Conservation (phyloP, 1,139 yeast species). For the Keqinozyma sinolaborantium region DNA sequence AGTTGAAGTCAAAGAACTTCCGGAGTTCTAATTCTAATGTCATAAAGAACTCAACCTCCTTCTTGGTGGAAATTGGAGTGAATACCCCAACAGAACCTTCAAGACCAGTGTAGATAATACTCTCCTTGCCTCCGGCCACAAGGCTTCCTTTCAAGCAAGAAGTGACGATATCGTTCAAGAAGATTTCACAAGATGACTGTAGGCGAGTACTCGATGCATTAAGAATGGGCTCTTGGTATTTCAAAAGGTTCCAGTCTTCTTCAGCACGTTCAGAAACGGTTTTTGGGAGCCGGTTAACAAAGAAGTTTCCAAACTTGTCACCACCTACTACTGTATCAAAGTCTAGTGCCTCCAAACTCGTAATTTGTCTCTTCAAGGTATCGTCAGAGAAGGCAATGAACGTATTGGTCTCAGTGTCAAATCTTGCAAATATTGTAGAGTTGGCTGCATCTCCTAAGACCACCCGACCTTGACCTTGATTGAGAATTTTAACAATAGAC, state of each 20-base stretch:
- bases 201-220: constrained; percentile 58
- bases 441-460: constrained; percentile 62
- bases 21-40: constrained; percentile 53
- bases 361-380: constrained; percentile 60
- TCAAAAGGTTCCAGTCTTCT: constrained; percentile 45
- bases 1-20: constrained; percentile 22
- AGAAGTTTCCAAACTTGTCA: constrained; percentile 85
- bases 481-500: constrained; percentile 48
- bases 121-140: constrained; percentile 62
- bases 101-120: constrained; percentile 68
- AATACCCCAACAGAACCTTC: constrained; percentile 80
- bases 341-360: constrained; percentile 61
- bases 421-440: constrained; percentile 59
- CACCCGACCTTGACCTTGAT: constrained; percentile 54
- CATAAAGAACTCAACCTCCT: constrained; percentile 60
- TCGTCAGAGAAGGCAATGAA: constrained; percentile 74
- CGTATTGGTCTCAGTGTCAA: constrained; percentile 44
- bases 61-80: constrained; percentile 60
- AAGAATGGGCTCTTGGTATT: constrained; percentile 31
- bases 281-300: constrained; percentile 58
- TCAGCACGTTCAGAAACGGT: constrained; percentile 44
- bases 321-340: constrained; percentile 77
- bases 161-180: constrained; percentile 68
- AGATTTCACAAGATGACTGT: constrained; percentile 55
- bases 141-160: constrained; percentile 53